Percentiles rank a stretch among this genome's conserved stretches.
phyloP scores from a whole-genome alignment of 2,329 filamentous ascomycete species.

The Elsinoe batatas region DNA sequence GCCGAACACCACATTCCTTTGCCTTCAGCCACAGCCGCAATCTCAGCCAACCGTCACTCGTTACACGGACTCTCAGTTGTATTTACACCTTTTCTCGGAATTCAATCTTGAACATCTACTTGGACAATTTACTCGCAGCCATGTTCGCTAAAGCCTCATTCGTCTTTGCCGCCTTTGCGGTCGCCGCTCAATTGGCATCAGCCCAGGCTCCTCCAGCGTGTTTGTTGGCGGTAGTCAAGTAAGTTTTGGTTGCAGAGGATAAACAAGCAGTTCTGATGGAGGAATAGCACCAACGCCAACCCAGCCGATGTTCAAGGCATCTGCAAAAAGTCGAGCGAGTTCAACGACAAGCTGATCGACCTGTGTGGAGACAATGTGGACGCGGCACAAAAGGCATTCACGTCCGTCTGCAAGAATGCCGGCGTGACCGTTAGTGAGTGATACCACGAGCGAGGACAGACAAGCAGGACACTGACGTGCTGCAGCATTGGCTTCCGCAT shows the following conservation, averaged over 20 bases:
- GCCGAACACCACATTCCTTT: background rate
- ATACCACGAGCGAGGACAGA: background rate
- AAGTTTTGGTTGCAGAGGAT: slow-evolving; percentile 19
- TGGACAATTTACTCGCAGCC: slow-evolving; percentile 14
- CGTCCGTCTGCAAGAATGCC: slow-evolving; percentile 24
- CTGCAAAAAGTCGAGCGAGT: slow-evolving; percentile 23
- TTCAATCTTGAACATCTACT: background rate
- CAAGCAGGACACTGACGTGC: slow-evolving; percentile 1
- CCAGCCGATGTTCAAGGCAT: slow-evolving; percentile 25
- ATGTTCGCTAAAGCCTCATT: slow-evolving; percentile 40
- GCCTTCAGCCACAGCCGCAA: slow-evolving; percentile 8
- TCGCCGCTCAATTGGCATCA: slow-evolving; percentile 34
- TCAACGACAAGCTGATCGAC: slow-evolving; percentile 21
- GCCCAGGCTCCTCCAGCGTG: slow-evolving; percentile 39
- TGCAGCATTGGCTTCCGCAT: slow-evolving; percentile 15
- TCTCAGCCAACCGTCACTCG: slow-evolving; percentile 9
- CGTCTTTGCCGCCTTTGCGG: slow-evolving; percentile 35
- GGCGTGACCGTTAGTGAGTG: slow-evolving; percentile 24
- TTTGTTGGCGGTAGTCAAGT: slow-evolving; percentile 43
- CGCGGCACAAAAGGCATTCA: slow-evolving; percentile 24
- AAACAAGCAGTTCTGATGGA: slow-evolving; percentile 11
- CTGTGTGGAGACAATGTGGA: slow-evolving; percentile 24
- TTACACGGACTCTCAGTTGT: background rate
- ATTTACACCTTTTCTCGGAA: slow-evolving; percentile 2
- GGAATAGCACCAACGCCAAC: slow-evolving; percentile 24